phyloP scores from a whole-genome alignment of 257 asterid genomes.

The Ophiorrhiza pumila region DNA sequence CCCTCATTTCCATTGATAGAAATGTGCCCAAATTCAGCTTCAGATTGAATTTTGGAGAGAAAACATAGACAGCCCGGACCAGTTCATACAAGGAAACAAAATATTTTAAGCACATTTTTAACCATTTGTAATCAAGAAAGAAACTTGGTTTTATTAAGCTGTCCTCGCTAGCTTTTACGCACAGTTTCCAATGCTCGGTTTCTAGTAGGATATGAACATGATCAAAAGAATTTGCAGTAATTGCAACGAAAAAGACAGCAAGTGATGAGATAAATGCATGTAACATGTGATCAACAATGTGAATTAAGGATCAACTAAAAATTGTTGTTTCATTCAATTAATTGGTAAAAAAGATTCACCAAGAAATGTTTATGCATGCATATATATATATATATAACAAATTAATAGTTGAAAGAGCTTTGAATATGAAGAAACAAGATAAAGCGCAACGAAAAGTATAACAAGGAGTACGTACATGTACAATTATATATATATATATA shows the following conservation, averaged over 20 bases:
- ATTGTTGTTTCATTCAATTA: background rate
- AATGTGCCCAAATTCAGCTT: background rate
- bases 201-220: no score
- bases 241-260: background rate
- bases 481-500: no score
- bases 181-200: background rate
- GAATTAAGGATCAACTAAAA: background rate
- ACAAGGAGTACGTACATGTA: no score
- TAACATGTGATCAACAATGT: no score
- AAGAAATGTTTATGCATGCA: background rate
- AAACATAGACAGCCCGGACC: background rate
- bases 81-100: background rate
- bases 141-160: background rate
- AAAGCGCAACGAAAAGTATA: background rate
- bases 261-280: no score
- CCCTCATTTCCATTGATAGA: background rate
- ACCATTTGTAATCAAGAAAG: no score
- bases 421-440: background rate
- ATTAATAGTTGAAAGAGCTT: background rate
- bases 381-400: no score
- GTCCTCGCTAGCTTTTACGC: background rate
- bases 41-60: background rate
- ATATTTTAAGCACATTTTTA: no score
- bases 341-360: background rate
- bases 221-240: background rate